Base-by-base conservation (phyloP, 2,329 filamentous ascomycete species). In the Purpureocillium lavendulum region DNA sequence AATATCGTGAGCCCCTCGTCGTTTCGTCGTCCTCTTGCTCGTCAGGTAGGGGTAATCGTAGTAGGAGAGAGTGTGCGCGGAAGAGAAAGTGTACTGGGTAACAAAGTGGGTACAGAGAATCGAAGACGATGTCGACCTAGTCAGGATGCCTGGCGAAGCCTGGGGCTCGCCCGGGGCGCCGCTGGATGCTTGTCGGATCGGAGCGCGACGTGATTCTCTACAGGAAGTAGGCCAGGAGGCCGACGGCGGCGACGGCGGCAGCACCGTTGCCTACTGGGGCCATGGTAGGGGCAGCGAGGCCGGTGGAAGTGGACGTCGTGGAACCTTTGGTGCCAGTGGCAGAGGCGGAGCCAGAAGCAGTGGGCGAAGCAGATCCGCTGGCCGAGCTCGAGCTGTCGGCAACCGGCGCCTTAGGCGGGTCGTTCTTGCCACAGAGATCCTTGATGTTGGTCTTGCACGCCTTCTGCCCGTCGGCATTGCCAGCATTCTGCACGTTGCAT, bases 151-250 rank as follows among this genome's bases (percentile, higher is more conserved):
- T 43, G 38, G 40, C 35, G 41, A 39, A 46, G 40, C 37, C 46
- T 24, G 11, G 15, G 30, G 28, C 31, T 21, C 3, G 17, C 28
- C 21, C 21, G 21, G 21, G 21, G 6, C 21, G 21, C 6, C 21
- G 10, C 21, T 26, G 10, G 21, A 26, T 10, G 21, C 21, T 26
- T 10, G 21, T 26, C 21, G 10, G 6, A 26, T 26, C 21, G 21
- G 21, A 21, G 14, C 32, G 26, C 14, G 29, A 30, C 30, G 26
- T 29, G n/a, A 16, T 39, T 37, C 16, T 38, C 44, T 67, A 75
- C 52, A 76, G 54, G 47, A 75, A 55, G 49, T 70, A 71, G 47
- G 72, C 73, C 45, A 77, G 57, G 33, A 76, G 53, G 40, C 71
- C 73, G 33, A 72, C 55, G 42, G 71, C 74, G 31, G 69, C 64